These are phyloP conservation scores for Colletotrichum theobromicola DNA, from an alignment of 2,329 filamentous ascomycete genomes.

Conservation along the genomic window DNA sequence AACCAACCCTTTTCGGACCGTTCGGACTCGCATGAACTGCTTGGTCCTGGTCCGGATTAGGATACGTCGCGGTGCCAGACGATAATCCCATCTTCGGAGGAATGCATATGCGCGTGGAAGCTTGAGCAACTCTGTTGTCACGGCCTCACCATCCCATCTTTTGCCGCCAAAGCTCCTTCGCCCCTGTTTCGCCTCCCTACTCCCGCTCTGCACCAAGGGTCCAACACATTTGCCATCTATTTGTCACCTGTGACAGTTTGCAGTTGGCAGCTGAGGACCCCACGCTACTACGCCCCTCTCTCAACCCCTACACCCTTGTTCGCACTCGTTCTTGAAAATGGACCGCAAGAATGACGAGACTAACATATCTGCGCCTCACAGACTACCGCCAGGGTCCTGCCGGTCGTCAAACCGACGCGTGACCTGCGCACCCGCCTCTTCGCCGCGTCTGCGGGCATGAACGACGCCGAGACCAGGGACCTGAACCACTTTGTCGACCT, in stretches of 20 bases:
- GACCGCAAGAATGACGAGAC: neutral
- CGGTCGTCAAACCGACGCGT: slow-evolving; percentile 75
- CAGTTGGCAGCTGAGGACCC: neutral
- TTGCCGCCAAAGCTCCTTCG: neutral
- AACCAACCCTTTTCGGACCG: neutral
- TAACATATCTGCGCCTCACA: slow-evolving; percentile 37
- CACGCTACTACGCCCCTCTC: neutral
- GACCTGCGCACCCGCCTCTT: slow-evolving; percentile 83
- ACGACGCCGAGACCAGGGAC: slow-evolving; percentile 76
- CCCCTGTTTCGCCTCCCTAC: neutral
- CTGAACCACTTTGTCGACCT: slow-evolving; percentile 85
- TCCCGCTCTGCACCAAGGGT: slow-evolving; percentile 1
- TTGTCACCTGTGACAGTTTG: slow-evolving; percentile 1
- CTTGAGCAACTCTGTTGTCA: neutral
- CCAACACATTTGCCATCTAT: neutral
- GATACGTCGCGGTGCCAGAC: neutral
- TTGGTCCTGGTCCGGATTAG: neutral
- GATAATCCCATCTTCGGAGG: slow-evolving; percentile 1
- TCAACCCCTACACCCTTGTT: neutral
- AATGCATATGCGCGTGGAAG: neutral
- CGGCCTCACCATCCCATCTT: slow-evolving; percentile 3
- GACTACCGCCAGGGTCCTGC: slow-evolving; percentile 71
- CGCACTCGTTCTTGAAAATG: neutral
- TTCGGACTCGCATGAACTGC: slow-evolving; percentile 18
- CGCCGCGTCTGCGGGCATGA: slow-evolving; percentile 75